Percentiles rank a stretch among this genome's conserved stretches.
Evolutionary conservation across 2,329 filamentous ascomycete genomes (phyloP).

Genomic region (Pseudogymnoascus sp.): DNA sequence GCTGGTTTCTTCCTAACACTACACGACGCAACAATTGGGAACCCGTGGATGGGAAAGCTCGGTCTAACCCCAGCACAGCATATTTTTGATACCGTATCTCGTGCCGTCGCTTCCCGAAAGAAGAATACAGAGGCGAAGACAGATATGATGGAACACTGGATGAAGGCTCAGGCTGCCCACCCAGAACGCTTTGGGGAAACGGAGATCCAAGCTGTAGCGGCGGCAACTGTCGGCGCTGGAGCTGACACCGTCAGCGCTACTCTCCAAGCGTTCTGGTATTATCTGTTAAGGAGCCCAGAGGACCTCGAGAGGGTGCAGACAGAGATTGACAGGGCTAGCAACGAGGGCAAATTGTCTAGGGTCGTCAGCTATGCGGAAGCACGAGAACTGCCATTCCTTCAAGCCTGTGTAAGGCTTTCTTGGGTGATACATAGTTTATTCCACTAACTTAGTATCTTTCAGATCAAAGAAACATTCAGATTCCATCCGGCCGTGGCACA

Average conservation of each 20-base stretch:
- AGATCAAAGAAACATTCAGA: constrained; percentile 32
- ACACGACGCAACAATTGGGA: constrained; percentile 32
- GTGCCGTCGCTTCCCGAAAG: constrained; percentile 28
- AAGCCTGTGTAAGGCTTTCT: constrained; percentile 27
- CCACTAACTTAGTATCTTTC: neutral
- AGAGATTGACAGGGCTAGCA: constrained; percentile 20
- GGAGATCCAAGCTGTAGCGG: constrained; percentile 30
- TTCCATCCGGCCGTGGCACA: constrained; percentile 29
- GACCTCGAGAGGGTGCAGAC: constrained; percentile 20
- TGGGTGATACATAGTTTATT: neutral
- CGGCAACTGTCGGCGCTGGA: constrained; percentile 33
- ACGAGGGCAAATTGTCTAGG: constrained; percentile 14
- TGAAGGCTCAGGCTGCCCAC: constrained; percentile 26
- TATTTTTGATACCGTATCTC: constrained; percentile 32
- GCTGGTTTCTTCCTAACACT: constrained; percentile 31
- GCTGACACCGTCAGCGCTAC: constrained; percentile 33
- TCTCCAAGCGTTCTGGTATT: constrained; percentile 32
- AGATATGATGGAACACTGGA: constrained; percentile 35
- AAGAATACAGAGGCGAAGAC: constrained; percentile 27
- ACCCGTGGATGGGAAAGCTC: constrained; percentile 32
- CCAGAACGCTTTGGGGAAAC: constrained; percentile 30
- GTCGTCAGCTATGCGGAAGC: constrained; percentile 24
- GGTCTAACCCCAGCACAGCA: constrained; percentile 32
- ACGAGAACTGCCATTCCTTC: constrained; percentile 29
- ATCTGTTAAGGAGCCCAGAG: constrained; percentile 27